Evolutionary conservation across 768 basidiomycete species (phyloP), one percentile per base, ranked within the genome.

Genomic region (Hygrophoropsis aurantiaca): DNA sequence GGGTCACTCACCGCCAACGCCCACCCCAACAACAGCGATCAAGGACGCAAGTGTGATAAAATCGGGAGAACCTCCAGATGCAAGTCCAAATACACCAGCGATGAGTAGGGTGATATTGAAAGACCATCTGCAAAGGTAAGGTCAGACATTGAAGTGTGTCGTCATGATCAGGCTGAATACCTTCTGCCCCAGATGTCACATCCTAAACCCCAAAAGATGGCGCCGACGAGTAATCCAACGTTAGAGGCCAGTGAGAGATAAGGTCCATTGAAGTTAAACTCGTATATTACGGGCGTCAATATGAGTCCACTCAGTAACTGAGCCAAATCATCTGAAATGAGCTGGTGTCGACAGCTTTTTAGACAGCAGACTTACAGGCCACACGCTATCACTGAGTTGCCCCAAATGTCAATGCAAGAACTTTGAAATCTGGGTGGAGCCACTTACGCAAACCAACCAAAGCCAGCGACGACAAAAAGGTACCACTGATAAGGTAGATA

Each of bases 51-150:
- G 66, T 7, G 74, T 64, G 19, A 74, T 48, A 44, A 82, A 81
- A 53, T 72, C 68, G 5, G 66, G 64, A 0, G 80, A 65, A 6
- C 69, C 73, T 6, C 73, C 79, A 5, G 79, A 72, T 4, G 73
- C 70, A 24, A 81, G 65, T 5, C 79, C 79, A 45, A 83, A 83
- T 21, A 75, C 57, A 0, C 75, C 75, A 4, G 77, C 71, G 21
- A 83, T 67, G 40, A 82, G 67, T 6, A 84, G 65, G 0, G 81
- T 83, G 44, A 75, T 47, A 49, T 81, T 82, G 64, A 78, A 80
- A 1, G 75, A 68, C 74, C 71, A 75, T 41, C 75, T 75, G 43
- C 1, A 30, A 10, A 21, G 25, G 16, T 11, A 41, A 38, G 3
- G 24, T 19, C 11, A 25, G 19, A n/a, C 9, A 1, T 2, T 34